A percentile compares a stretch with the other conserved stretches of the same genome.
Evolutionary conservation across 768 basidiomycete genomes (phyloP).

Genomic region (Amanita inopinata): DNA sequence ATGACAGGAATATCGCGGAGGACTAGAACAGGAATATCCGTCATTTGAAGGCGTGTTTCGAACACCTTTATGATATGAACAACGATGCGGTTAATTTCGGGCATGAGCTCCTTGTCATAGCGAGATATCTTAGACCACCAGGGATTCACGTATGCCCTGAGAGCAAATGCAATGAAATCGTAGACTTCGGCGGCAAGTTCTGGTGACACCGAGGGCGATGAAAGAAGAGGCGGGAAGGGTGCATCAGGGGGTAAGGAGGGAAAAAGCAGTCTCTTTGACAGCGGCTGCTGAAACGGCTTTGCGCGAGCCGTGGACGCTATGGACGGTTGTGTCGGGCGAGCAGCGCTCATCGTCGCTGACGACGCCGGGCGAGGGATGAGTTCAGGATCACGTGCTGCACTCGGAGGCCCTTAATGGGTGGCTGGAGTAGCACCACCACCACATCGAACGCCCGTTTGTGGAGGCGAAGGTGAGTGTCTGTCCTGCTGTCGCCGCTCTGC

Average conservation of each 20-base stretch:
- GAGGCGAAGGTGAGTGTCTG: no score
- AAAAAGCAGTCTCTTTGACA: conserved; percentile 56
- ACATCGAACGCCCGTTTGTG: no score
- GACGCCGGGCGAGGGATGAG: conserved; percentile 3
- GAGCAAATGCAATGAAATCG: conserved; percentile 69
- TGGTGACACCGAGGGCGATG: conserved; percentile 29
- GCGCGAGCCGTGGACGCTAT: conserved; percentile 13
- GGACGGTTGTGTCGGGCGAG: conserved; percentile 17
- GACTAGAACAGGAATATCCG: conserved; percentile 53
- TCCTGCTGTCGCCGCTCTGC: no score
- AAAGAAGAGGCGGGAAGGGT: conserved; percentile 43
- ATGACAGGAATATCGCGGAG: conserved; percentile 55
- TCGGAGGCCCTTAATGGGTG: no score
- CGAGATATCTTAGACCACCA: conserved; percentile 84
- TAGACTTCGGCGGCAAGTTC: conserved; percentile 65
- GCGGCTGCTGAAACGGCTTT: conserved; percentile 24
- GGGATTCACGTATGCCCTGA: conserved; percentile 70
- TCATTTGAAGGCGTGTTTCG: conserved; percentile 42
- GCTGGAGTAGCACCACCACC: no score
- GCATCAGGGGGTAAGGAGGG: conserved; percentile 35
- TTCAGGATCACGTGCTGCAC: no score
- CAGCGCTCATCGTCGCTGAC: conserved; percentile 22
- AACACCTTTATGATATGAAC: conserved; percentile 48
- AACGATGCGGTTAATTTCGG: conserved; percentile 55
- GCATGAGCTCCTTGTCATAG: conserved; percentile 76